Base-by-base conservation (phyloP, 306 rosid species). In the Glycine tomentella region DNA sequence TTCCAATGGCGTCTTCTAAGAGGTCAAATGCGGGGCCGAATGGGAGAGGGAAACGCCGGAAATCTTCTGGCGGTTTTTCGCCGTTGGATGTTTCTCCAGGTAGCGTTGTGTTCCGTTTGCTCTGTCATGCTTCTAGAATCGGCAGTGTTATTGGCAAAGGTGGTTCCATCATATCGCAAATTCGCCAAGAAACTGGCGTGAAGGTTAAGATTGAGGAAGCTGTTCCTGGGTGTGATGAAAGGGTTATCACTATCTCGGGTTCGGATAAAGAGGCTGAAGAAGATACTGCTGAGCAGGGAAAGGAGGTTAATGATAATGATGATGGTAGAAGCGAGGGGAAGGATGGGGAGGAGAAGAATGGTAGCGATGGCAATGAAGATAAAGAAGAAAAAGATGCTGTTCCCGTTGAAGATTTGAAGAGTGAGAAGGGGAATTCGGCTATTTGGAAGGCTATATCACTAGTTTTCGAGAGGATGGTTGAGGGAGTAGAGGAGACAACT, bases 151-250 rank as follows among this genome's bases (percentile, higher is more conserved):
- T 87, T 16, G 97, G 97, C 56, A 86, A 92, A 74, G 92, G 88
- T 12, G 97, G 97, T 58, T 76, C 83, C 10, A 66, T 83, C 55
- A 58, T 93, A 31, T 85, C 97, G 15, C 87, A 87, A 61, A 92
- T 93, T 82, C 85, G 83, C n/a, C 87, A 87, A 17, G 93, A 89
- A 66, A 89, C 88, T 16, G 92, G 94, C 7, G 98, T 80, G 40
- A 87, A 77, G 67, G 81, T 96, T 71, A 87, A 81, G 82, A 88
- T 92, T 53, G 92, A 96, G 80, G 99, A 93, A n/a, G 61, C 89
- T 46, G 63, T 90, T 14, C 83, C 92, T 7, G 95, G 92, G 0
- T 92, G 93, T 25, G 95, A 96, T 3, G 99, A 96, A 76, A 92
- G 92, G 75, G 92, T 96, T 61, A 53, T 93, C 16, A 73, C 87